phyloP scores from a whole-genome alignment of 2,329 filamentous ascomycete species.

The Sporothrix brunneoviolacea region DNA sequence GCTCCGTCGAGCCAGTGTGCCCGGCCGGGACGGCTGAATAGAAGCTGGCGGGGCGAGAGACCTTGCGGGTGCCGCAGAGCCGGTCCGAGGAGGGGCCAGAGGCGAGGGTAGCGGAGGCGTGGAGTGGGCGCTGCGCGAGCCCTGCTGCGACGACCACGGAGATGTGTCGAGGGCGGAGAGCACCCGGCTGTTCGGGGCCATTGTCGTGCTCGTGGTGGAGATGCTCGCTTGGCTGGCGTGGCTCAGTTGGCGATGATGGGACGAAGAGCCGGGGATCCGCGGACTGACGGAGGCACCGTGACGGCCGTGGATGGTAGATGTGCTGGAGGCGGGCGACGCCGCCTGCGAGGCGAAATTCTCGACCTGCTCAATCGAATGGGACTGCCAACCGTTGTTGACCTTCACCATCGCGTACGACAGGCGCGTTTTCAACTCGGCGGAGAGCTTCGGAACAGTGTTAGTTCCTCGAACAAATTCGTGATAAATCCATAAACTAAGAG shows the following conservation, averaged over 20 bases:
- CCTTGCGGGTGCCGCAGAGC: slow-evolving; percentile 30
- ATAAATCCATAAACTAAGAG: too few relatives aligned
- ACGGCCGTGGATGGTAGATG: slow-evolving; percentile 47
- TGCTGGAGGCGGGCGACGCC: slow-evolving; percentile 55
- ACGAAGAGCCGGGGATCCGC: slow-evolving; percentile 34
- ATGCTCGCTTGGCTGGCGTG: slow-evolving; percentile 13
- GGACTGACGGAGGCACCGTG: slow-evolving; percentile 50
- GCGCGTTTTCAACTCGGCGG: slow-evolving; percentile 72
- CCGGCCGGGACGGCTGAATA: slow-evolving; percentile 42
- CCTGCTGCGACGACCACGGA: slow-evolving; percentile 9
- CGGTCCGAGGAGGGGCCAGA: slow-evolving; percentile 15
- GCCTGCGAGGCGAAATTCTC: slow-evolving; percentile 66
- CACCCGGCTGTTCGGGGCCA: background rate
- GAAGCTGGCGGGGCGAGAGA: slow-evolving; percentile 47
- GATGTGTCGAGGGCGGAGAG: slow-evolving; percentile 6
- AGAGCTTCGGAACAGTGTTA: slow-evolving; percentile 46
- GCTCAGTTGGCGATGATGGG: slow-evolving; percentile 26
- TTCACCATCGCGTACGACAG: slow-evolving; percentile 92
- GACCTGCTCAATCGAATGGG: slow-evolving; percentile 68
- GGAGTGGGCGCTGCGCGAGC: slow-evolving; percentile 2
- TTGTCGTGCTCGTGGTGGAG: slow-evolving; percentile 7
- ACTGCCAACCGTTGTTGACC: slow-evolving; percentile 83
- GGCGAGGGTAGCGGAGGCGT: slow-evolving; percentile 14
- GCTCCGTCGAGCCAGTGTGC: slow-evolving; percentile 38
- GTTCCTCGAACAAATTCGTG: background rate